Evolutionary conservation across 2,329 filamentous ascomycete species (phyloP).

Genomic region (Byssoonygena ceratinophila): DNA sequence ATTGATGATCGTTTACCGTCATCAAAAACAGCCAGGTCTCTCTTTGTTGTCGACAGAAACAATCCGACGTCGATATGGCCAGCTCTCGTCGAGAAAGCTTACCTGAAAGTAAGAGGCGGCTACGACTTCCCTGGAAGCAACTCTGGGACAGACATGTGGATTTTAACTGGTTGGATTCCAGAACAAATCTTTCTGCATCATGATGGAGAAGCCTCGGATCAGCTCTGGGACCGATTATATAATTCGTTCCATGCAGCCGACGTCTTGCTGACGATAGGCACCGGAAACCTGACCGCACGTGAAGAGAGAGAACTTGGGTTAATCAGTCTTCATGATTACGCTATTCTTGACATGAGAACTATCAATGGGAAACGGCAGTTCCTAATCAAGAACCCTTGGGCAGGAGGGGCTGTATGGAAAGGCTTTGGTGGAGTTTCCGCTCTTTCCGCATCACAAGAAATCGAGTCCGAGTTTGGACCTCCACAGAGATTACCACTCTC

Average conservation of each 20-base stretch:
- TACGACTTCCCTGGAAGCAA: slow-evolving; percentile 98
- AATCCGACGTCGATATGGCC: slow-evolving; percentile 82
- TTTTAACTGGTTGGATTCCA: slow-evolving; percentile 90
- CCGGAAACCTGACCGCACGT: slow-evolving; percentile 63
- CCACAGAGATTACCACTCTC: slow-evolving; percentile 24
- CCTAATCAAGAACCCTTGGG: slow-evolving; percentile 94
- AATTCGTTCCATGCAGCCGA: slow-evolving; percentile 65
- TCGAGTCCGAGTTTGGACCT: slow-evolving; percentile 13
- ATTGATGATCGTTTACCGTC: slow-evolving; percentile 88
- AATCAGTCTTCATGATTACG: slow-evolving; percentile 87
- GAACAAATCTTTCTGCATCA: slow-evolving; percentile 89
- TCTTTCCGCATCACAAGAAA: slow-evolving; percentile 9
- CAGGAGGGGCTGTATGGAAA: slow-evolving; percentile 48
- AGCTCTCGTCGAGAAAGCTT: slow-evolving; percentile 87
- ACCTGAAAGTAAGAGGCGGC: slow-evolving; percentile 85
- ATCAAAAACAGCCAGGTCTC: slow-evolving; percentile 54
- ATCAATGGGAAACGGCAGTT: slow-evolving; percentile 53
- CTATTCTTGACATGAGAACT: slow-evolving; percentile 68
- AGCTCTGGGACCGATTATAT: slow-evolving; percentile 67
- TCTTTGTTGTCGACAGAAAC: slow-evolving; percentile 79
- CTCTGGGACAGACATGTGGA: slow-evolving; percentile 87
- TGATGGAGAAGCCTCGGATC: slow-evolving; percentile 64
- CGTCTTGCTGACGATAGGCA: slow-evolving; percentile 81
- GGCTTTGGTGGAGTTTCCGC: slow-evolving; percentile 18
- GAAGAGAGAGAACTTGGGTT: slow-evolving; percentile 75